Conservation (phyloP, 75 land plant genomes). For the Chamaecyparis obtusa region DNA sequence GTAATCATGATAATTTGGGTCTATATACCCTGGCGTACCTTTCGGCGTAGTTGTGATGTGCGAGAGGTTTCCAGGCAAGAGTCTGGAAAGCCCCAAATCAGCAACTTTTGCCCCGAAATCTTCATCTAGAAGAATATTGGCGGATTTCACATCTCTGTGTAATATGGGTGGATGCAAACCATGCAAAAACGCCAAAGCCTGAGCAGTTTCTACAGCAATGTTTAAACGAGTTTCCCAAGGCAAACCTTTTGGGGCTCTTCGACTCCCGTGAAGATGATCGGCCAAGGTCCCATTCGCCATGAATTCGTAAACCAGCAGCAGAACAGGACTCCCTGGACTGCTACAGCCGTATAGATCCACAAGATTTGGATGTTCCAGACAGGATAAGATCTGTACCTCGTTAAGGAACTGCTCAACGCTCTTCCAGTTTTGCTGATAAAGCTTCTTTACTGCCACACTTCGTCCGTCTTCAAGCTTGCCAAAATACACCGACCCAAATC, state of each 20-base stretch:
- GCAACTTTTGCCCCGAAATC: conserved; percentile 31
- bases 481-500: conserved; percentile 14
- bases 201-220: conserved; percentile 32
- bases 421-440: neutral
- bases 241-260: neutral
- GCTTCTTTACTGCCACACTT: conserved; percentile 18
- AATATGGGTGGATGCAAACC: conserved; percentile 18
- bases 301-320: conserved; percentile 41
- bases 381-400: conserved; percentile 26
- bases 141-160: conserved; percentile 39
- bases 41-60: conserved; percentile 40
- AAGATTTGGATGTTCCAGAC: conserved; percentile 28
- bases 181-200: conserved; percentile 33
- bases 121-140: conserved; percentile 29
- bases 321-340: conserved; percentile 3
- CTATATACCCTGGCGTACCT: conserved; percentile 36
- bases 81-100: conserved; percentile 42
- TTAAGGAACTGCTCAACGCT: conserved; percentile 25
- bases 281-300: conserved; percentile 32
- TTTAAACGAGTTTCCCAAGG: conserved; percentile 17
- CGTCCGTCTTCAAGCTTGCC: conserved; percentile 14
- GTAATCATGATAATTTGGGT: conserved; percentile 35
- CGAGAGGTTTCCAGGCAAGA: conserved; percentile 16
- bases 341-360: conserved; percentile 29
- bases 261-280: conserved; percentile 39